phyloP scores from a whole-genome alignment of 805 yeast genomes.

The Candida ascalaphidarum region DNA sequence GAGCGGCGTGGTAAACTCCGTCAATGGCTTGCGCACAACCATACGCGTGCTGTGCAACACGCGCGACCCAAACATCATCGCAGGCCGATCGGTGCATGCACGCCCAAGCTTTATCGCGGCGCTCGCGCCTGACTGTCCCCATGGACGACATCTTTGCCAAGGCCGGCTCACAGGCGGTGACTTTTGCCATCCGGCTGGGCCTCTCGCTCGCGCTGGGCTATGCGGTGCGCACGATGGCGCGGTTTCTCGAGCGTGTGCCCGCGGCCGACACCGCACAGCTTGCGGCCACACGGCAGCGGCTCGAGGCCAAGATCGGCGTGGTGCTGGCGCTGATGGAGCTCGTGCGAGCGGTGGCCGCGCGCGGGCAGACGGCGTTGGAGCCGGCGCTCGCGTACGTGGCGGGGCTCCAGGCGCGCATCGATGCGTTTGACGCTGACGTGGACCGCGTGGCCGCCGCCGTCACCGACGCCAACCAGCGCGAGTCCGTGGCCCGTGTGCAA shows the following conservation, averaged over 20 bases:
- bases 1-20: conserved; percentile 34
- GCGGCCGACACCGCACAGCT: conserved; percentile 41
- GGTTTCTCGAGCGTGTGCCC: conserved; percentile 48
- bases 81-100: no score
- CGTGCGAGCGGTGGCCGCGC: conserved; percentile 51
- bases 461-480: conserved; percentile 19
- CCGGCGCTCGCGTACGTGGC: conserved; percentile 46
- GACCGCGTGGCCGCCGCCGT: conserved; percentile 25
- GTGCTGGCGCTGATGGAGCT: conserved; percentile 62
- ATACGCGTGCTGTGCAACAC: no score
- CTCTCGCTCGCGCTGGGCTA: conserved; percentile 66
- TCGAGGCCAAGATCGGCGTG: conserved; percentile 52
- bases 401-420: conserved; percentile 50
- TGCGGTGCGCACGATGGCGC: conserved; percentile 57
- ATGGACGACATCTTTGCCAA: conserved; percentile 38
- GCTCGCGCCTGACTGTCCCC: no score
- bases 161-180: conserved; percentile 74
- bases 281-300: conserved; percentile 30
- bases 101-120: no score
- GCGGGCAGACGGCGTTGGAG: conserved; percentile 52
- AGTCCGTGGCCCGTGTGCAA: conserved; percentile 40
- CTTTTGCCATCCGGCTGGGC: conserved; percentile 72
- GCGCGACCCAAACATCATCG: no score
- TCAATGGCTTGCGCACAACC: conserved; percentile 34
- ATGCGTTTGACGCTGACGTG: conserved; percentile 44